A percentile compares a stretch with the other conserved stretches of the same genome.
Evolutionary conservation across 2,329 filamentous ascomycete species (phyloP).

Genomic region (Aspergillus novoparasiticus): DNA sequence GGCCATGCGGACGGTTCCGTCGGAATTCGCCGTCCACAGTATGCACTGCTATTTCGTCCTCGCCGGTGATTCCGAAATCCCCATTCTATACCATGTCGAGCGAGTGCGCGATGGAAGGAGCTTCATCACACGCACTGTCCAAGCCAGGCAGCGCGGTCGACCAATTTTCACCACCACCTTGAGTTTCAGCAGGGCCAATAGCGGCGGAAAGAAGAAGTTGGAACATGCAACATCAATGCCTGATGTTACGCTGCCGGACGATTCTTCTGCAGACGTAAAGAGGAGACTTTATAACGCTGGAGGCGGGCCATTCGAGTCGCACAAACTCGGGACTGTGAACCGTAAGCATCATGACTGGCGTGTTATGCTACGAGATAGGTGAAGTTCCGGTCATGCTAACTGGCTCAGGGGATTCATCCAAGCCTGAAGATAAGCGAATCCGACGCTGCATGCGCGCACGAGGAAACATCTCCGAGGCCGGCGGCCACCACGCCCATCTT

Average conservation of each 20-base stretch:
- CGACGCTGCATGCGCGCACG: constrained; percentile 54
- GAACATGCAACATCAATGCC: constrained; percentile 69
- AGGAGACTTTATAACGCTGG: constrained; percentile 31
- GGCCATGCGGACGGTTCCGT: constrained; percentile 81
- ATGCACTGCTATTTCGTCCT: constrained; percentile 99
- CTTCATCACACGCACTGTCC: constrained; percentile 92
- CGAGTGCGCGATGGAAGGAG: constrained; percentile 86
- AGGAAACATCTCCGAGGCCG: constrained; percentile 71
- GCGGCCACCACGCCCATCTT: constrained; percentile 79
- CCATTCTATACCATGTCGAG: constrained; percentile 94
- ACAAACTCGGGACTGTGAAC: constrained; percentile 60
- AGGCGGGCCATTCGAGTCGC: constrained; percentile 60
- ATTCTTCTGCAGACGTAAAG: constrained; percentile 29
- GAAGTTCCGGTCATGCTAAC: not conserved
- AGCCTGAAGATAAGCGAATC: constrained; percentile 68
- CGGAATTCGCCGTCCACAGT: constrained; percentile 81
- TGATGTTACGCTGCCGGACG: constrained; percentile 48
- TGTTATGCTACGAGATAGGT: not conserved
- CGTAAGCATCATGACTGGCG: constrained; percentile 35
- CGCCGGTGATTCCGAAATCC: constrained; percentile 79
- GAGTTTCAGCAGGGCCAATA: constrained; percentile 73
- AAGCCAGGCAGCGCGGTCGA: constrained; percentile 82
- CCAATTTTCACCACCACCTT: constrained; percentile 96
- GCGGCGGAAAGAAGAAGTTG: constrained; percentile 56
- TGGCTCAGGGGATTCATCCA: constrained; percentile 40